A percentile compares a stretch with the other conserved stretches of the same genome.
Evolutionary conservation across 352 stramenopile species (phyloP).

Genomic region (Phytophthora ohioensis): DNA sequence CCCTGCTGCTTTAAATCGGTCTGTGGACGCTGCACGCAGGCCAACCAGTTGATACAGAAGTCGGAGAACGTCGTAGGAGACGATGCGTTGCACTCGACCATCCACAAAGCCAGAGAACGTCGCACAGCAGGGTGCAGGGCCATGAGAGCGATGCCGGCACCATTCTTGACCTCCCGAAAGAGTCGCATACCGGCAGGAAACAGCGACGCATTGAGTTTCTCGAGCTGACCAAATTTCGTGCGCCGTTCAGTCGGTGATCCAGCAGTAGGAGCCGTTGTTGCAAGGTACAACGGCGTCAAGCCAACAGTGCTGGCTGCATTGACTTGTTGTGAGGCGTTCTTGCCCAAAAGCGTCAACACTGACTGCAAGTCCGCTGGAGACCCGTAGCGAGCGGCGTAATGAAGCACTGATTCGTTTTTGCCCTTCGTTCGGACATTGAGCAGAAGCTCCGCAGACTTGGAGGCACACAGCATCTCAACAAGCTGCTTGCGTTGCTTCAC

Average conservation of each 20-base stretch:
- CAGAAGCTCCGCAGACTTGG: conserved; percentile 18
- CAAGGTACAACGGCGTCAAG: conserved; percentile 41
- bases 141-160: conserved; percentile 10
- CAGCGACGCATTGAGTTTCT: conserved; percentile 30
- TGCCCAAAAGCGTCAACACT: conserved; percentile 27
- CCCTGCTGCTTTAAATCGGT: neutral
- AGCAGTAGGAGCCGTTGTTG: conserved; percentile 23
- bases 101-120: conserved; percentile 32
- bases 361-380: conserved; percentile 25
- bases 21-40: conserved; percentile 36
- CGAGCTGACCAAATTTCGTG: conserved; percentile 28
- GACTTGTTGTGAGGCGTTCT: conserved; percentile 15
- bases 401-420: conserved; percentile 38
- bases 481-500: conserved; percentile 35
- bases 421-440: conserved; percentile 32
- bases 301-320: conserved; percentile 28
- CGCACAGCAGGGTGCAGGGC: conserved; percentile 26
- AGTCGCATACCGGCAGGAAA: conserved; percentile 22
- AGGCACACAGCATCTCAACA: conserved; percentile 33
- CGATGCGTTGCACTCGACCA: conserved; percentile 20
- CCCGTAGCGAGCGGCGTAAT: conserved; percentile 44
- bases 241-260: conserved; percentile 29
- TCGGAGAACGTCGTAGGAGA: conserved; percentile 27
- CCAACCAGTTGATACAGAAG: conserved; percentile 41
- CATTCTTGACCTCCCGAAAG: conserved; percentile 30